Conservation (phyloP, 495 filamentous ascomycete species). For the Lindgomyces ingoldianus region DNA sequence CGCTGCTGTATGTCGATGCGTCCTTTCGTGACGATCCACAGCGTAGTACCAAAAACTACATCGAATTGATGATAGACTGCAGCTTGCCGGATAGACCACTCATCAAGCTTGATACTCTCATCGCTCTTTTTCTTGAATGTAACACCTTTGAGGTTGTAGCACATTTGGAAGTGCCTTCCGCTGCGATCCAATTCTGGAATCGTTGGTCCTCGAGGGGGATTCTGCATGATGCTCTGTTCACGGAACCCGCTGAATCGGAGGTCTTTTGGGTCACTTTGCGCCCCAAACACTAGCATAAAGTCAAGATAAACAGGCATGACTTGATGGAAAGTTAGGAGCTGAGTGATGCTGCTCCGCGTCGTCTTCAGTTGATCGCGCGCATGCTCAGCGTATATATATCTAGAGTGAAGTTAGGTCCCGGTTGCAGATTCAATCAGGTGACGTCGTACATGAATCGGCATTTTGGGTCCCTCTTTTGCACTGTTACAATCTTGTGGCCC, state of each 20-base stretch:
- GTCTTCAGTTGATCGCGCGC: slow-evolving; percentile 18
- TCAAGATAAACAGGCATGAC: slow-evolving; percentile 51
- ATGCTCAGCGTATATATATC: slow-evolving; percentile 12
- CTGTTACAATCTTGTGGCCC: background rate
- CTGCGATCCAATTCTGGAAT: slow-evolving; percentile 48
- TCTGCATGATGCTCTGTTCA: slow-evolving; percentile 28
- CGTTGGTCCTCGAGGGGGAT: slow-evolving; percentile 12
- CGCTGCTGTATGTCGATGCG: background rate
- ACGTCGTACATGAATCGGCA: background rate
- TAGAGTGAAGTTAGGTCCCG: too few species aligned
- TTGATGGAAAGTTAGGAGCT: slow-evolving; percentile 48
- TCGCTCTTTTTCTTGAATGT: slow-evolving; percentile 1
- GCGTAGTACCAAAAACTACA: slow-evolving; percentile 39
- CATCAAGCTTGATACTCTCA: slow-evolving; percentile 21
- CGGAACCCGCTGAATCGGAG: slow-evolving; percentile 44
- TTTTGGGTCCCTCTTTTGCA: background rate
- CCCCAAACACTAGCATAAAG: slow-evolving; percentile 49
- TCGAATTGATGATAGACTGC: slow-evolving; percentile 52
- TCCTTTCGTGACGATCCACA: slow-evolving; percentile 38
- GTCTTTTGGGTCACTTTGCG: slow-evolving; percentile 42
- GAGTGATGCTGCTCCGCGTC: slow-evolving; percentile 40
- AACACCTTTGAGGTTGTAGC: slow-evolving; percentile 50
- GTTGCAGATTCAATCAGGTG: too few species aligned
- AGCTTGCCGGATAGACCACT: slow-evolving; percentile 50
- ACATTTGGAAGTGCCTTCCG: slow-evolving; percentile 47